phyloP scores from a whole-genome alignment of 192 early-diverging fungal species.

The Obelidium mucronatum region DNA sequence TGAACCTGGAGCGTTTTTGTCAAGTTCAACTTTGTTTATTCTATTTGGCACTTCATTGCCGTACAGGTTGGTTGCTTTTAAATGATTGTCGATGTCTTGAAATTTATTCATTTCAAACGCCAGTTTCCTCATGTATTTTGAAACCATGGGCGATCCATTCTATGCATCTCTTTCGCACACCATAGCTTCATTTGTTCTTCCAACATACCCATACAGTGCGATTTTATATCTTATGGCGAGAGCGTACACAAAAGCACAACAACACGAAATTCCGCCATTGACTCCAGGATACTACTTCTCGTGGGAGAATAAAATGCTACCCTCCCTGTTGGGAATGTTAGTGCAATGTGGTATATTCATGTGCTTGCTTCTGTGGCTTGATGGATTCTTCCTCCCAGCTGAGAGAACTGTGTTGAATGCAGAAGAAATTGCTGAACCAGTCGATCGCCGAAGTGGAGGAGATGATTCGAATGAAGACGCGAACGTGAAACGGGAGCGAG shows the following conservation, averaged over 20 bases:
- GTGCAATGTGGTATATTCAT: constrained; percentile 1
- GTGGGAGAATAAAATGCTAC: constrained; percentile 22
- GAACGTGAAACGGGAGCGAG: constrained; percentile 40
- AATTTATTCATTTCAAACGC: not conserved
- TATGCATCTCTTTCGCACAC: constrained; percentile 1
- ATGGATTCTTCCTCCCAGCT: not conserved
- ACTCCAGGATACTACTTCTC: constrained; percentile 21
- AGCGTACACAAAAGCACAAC: not conserved
- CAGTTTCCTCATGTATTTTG: constrained; percentile 33
- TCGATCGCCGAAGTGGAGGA: not conserved
- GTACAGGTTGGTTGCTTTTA: constrained; percentile 11
- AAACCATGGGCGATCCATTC: constrained; percentile 7
- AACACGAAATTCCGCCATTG: constrained; percentile 5
- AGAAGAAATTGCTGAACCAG: not conserved
- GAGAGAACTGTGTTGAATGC: constrained; percentile 9
- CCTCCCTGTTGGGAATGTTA: constrained; percentile 26
- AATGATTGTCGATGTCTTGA: not conserved
- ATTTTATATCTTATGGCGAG: constrained; percentile 32
- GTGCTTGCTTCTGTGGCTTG: not conserved
- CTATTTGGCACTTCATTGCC: constrained; percentile 22
- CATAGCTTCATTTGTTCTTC: constrained; percentile 17
- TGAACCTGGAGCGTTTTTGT: constrained; percentile 24
- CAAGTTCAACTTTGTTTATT: constrained; percentile 4
- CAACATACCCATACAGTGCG: constrained; percentile 31
- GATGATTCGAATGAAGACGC: constrained; percentile 31